Conservation (phyloP, 306 rosid species). For the Boehmeria nivea region DNA sequence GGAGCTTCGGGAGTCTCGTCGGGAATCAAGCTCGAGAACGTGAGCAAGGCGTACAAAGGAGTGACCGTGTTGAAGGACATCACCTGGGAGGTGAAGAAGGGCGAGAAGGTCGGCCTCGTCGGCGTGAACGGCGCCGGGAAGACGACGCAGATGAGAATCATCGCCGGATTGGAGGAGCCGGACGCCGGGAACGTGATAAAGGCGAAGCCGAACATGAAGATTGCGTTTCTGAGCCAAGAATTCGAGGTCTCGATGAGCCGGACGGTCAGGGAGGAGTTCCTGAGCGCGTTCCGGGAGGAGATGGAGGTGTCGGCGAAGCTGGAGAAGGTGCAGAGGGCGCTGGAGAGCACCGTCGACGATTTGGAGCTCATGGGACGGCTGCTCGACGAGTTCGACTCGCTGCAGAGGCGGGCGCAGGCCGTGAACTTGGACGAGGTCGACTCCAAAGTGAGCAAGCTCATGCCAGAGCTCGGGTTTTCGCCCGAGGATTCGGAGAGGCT, state of each 20-base stretch:
- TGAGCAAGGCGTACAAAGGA: constrained; percentile 67
- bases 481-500: constrained; percentile 79
- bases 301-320: constrained; percentile 70
- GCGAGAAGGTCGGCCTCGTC: constrained; percentile 85
- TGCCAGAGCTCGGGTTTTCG: constrained; percentile 86
- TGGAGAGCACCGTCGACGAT: constrained; percentile 69
- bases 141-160: constrained; percentile 88
- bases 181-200: constrained; percentile 77
- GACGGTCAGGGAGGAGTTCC: constrained; percentile 90
- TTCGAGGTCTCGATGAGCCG: constrained; percentile 77
- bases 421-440: constrained; percentile 70
- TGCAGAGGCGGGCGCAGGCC: constrained; percentile 71
- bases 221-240: constrained; percentile 90
- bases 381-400: constrained; percentile 86
- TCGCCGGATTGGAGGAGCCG: constrained; percentile 81
- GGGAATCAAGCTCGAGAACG: constrained; percentile 70
- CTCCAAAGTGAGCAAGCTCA: constrained; percentile 68
- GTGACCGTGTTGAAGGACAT: constrained; percentile 71
- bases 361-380: constrained; percentile 93
- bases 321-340: constrained; percentile 91
- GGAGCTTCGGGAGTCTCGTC: constrained; percentile 79
- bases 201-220: constrained; percentile 66
- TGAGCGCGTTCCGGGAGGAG: constrained; percentile 85
- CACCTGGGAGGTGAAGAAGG: constrained; percentile 89
- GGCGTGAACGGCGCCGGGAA: constrained; percentile 97